A percentile compares a stretch with the other conserved stretches of the same genome.
These are phyloP conservation scores for Madurella mycetomatis DNA, from an alignment of 2,329 filamentous ascomycete genomes.

Conservation along the genomic window DNA sequence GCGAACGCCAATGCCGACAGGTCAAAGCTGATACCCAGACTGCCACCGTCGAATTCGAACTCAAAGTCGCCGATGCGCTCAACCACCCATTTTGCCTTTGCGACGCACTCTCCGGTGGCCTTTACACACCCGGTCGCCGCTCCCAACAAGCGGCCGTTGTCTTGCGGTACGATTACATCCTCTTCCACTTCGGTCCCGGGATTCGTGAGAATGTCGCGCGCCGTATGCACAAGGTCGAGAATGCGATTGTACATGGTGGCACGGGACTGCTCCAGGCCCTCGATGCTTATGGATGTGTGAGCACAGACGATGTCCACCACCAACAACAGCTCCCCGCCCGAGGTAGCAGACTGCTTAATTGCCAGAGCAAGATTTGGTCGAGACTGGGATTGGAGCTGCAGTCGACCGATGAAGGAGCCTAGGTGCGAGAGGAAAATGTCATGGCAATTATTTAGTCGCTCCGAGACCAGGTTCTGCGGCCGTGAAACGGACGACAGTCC, in stretches of 20 bases:
- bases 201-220: conserved; percentile 70
- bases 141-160: conserved; percentile 68
- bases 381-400: conserved; percentile 90
- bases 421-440: conserved; percentile 87
- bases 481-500: conserved; percentile 59
- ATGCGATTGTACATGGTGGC: conserved; percentile 75
- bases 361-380: conserved; percentile 76
- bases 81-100: conserved; percentile 78
- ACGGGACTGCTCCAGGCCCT: conserved; percentile 63
- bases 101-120: conserved; percentile 85
- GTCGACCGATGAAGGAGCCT: conserved; percentile 83
- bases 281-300: conserved; percentile 65
- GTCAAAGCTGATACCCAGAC: conserved; percentile 56
- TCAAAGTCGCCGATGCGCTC: conserved; percentile 91
- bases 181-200: conserved; percentile 62
- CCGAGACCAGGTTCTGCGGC: conserved; percentile 73
- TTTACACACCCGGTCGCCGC: conserved; percentile 86
- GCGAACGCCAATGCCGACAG: conserved; percentile 45
- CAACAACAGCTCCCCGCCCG: conserved; percentile 72
- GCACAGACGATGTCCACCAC: conserved; percentile 79
- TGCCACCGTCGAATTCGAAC: conserved; percentile 62
- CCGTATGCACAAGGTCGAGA: conserved; percentile 73
- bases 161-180: conserved; percentile 73
- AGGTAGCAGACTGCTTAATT: conserved; percentile 77
- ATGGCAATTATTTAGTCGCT: conserved; percentile 73